These are phyloP conservation scores for Linum lewisii DNA, from an alignment of 345 rosid species.

Conservation along the genomic window DNA sequence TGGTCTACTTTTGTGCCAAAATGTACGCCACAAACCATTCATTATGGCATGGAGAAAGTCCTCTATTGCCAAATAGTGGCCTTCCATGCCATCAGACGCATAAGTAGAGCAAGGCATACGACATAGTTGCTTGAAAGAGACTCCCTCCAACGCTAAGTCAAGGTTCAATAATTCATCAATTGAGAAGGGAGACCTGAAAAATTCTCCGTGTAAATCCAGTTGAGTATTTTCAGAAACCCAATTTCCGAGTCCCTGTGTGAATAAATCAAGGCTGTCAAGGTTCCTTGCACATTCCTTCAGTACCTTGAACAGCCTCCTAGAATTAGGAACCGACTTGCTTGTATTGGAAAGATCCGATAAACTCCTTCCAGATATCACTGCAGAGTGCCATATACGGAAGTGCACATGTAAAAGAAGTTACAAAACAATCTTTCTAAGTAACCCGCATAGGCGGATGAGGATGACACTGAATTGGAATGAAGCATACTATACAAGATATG, in stretches of 20 bases:
- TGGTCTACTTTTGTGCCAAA: constrained; percentile 49
- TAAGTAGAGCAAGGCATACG: constrained; percentile 47
- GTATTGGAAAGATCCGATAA: constrained; percentile 36
- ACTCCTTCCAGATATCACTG: constrained; percentile 39
- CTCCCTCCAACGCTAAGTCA: constrained; percentile 59
- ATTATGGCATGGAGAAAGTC: constrained; percentile 46
- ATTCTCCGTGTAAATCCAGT: constrained; percentile 16
- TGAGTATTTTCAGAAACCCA: constrained; percentile 37
- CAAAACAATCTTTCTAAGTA: too few species aligned
- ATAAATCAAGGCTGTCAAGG: constrained; percentile 29
- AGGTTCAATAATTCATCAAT: constrained; percentile 43
- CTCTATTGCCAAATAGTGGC: constrained; percentile 40
- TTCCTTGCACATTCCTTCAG: constrained; percentile 37
- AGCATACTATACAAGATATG: too few species aligned
- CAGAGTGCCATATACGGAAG: too few species aligned
- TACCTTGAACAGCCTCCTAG: constrained; percentile 38
- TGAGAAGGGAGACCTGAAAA: constrained; percentile 36
- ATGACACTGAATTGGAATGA: too few species aligned
- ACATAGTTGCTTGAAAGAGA: constrained; percentile 41
- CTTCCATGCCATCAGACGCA: constrained; percentile 28
- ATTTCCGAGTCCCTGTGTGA: constrained; percentile 28
- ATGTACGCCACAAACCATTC: constrained; percentile 50
- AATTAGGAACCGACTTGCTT: constrained; percentile 30
- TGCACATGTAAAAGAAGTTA: too few species aligned
- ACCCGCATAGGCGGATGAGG: too few species aligned